phyloP scores from a whole-genome alignment of 192 early-diverging fungal genomes.

The Dissophora ornata region DNA sequence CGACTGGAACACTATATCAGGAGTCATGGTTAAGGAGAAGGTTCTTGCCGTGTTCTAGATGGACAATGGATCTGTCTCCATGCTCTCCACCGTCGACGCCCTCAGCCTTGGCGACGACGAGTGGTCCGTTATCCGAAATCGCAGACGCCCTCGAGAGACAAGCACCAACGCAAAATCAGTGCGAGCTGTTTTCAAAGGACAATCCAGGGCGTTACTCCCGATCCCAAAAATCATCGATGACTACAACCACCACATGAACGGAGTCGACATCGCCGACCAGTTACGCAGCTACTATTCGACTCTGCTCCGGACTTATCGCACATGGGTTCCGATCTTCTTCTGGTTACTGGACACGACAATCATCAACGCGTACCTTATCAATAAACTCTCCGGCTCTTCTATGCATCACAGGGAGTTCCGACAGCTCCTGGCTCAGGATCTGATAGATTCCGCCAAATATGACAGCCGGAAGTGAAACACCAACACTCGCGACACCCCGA shows the following conservation, averaged over 20 bases:
- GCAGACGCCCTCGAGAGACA: constrained; percentile 17
- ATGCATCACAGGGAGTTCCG: constrained; percentile 10
- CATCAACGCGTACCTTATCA: constrained; percentile 5
- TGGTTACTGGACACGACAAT: constrained; percentile 27
- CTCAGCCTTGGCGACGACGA: constrained; percentile 10
- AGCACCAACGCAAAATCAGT: constrained; percentile 21
- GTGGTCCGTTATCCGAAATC: background rate
- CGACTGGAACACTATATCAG: constrained; percentile 22
- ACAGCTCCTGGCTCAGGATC: constrained; percentile 2
- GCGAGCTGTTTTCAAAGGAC: constrained; percentile 12
- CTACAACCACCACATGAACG: constrained; percentile 43
- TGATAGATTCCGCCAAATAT: background rate
- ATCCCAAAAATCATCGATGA: constrained; percentile 35
- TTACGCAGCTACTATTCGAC: constrained; percentile 24
- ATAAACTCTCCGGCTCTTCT: background rate
- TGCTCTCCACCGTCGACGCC: constrained; percentile 49
- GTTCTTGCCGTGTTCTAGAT: constrained; percentile 42
- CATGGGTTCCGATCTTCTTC: constrained; percentile 34
- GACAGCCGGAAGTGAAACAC: no score
- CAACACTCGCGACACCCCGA: no score
- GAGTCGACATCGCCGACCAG: constrained; percentile 34
- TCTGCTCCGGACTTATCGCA: constrained; percentile 9
- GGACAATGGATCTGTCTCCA: constrained; percentile 50
- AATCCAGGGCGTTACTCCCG: background rate
- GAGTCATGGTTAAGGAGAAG: constrained; percentile 14